phyloP scores from a whole-genome alignment of 78 protist genomes.

The Emiliania huxleyi region DNA sequence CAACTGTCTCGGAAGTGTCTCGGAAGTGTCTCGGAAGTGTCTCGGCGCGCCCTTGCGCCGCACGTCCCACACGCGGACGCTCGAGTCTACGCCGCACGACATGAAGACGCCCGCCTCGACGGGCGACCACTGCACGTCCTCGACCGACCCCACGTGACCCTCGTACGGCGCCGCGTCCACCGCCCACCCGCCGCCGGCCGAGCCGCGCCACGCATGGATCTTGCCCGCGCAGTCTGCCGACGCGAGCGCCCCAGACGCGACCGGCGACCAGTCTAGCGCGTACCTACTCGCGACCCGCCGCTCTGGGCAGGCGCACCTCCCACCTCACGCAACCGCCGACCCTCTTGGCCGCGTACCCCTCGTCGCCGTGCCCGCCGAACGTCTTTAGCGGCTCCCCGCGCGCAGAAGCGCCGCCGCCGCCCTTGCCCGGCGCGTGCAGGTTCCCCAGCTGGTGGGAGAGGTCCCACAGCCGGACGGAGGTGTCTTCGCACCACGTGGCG shows the following conservation, averaged over 20 bases:
- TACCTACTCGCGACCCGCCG: no score
- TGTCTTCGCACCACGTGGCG: slow-evolving; percentile 85
- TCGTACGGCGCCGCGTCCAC: slow-evolving; percentile 54
- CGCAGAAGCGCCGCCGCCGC: neutral
- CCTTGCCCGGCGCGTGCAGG: neutral
- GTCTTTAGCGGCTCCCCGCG: neutral
- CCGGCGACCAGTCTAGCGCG: slow-evolving; percentile 83
- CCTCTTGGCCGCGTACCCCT: no score
- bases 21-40: no score
- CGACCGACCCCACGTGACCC: slow-evolving; percentile 79
- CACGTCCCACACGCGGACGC: slow-evolving; percentile 77
- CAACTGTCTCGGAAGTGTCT: no score
- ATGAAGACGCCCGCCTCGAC: slow-evolving; percentile 72
- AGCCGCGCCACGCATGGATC: slow-evolving; percentile 57
- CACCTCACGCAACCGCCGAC: no score
- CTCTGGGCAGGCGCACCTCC: no score
- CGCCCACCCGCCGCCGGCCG: slow-evolving; percentile 51
- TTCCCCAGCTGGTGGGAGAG: neutral
- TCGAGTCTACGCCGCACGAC: slow-evolving; percentile 63
- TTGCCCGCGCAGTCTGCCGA: slow-evolving; percentile 45
- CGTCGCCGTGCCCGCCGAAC: slow-evolving; percentile 61
- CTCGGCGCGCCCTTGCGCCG: slow-evolving; percentile 38
- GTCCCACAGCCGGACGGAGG: slow-evolving; percentile 53
- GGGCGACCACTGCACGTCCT: slow-evolving; percentile 88
- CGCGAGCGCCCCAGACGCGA: slow-evolving; percentile 36